These are phyloP conservation scores for Trichoderma sp. DNA, from an alignment of 2,329 filamentous ascomycete genomes.

Conservation along the genomic window DNA sequence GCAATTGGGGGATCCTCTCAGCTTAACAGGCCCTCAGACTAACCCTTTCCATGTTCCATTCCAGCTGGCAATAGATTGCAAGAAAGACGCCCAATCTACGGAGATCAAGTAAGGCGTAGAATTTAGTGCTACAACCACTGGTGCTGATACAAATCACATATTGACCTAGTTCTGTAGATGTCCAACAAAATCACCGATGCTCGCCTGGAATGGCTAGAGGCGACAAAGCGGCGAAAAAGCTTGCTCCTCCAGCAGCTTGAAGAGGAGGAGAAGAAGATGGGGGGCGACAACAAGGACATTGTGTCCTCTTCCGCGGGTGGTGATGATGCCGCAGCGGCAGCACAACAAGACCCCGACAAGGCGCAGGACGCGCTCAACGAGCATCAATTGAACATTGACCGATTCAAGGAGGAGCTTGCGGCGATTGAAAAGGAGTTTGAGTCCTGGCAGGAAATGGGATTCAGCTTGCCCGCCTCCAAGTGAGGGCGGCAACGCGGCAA, in stretches of 20 bases:
- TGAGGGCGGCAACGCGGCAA: background rate
- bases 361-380: background rate
- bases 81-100: background rate
- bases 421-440: slow-evolving; percentile 17
- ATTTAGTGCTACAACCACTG: background rate
- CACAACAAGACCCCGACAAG: background rate
- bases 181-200: slow-evolving; percentile 18
- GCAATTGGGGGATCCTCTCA: slow-evolving; percentile 6
- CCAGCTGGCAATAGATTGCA: background rate
- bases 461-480: slow-evolving; percentile 13
- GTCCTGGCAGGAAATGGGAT: slow-evolving; percentile 16
- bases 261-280: slow-evolving; percentile 15
- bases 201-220: slow-evolving; percentile 17
- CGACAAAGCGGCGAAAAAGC: slow-evolving; percentile 12
- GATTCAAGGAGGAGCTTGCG: slow-evolving; percentile 10
- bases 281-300: background rate
- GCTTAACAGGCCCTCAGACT: background rate
- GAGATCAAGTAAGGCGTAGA: slow-evolving; percentile 10
- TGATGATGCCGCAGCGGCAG: background rate
- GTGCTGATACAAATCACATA: background rate
- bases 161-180: slow-evolving; percentile 6
- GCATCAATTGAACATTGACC: slow-evolving; percentile 14
- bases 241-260: slow-evolving; percentile 13
- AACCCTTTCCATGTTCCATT: slow-evolving; percentile 12
- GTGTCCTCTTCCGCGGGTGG: slow-evolving; percentile 9